phyloP scores from a whole-genome alignment of 352 stramenopile species.

The Globisporangium alternatum region DNA sequence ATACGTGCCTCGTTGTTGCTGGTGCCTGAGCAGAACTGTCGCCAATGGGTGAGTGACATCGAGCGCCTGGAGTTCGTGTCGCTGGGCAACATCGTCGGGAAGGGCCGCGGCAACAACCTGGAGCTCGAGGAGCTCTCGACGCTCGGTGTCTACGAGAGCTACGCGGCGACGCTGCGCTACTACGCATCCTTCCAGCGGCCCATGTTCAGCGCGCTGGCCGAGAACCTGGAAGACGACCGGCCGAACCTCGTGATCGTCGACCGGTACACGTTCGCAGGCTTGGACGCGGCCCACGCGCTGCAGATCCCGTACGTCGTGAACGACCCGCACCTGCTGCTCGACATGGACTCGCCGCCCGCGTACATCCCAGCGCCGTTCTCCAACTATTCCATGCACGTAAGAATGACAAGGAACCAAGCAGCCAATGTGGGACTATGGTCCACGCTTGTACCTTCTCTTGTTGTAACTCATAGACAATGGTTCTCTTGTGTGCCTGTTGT shows the following conservation, averaged over 20 bases:
- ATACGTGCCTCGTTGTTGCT: not conserved
- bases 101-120: slow-evolving; percentile 26
- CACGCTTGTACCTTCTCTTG: not conserved
- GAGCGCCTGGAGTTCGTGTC: slow-evolving; percentile 80
- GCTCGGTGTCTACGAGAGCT: slow-evolving; percentile 61
- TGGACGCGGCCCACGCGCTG: slow-evolving; percentile 62
- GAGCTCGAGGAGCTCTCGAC: slow-evolving; percentile 33
- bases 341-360: slow-evolving; percentile 80
- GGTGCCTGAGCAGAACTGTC: slow-evolving; percentile 42
- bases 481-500: slow-evolving; percentile 7
- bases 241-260: slow-evolving; percentile 74
- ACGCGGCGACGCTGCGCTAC: slow-evolving; percentile 57
- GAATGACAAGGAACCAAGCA: not conserved
- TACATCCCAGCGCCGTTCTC: slow-evolving; percentile 84
- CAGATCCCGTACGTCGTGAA: slow-evolving; percentile 80
- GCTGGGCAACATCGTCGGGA: slow-evolving; percentile 53
- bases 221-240: slow-evolving; percentile 62
- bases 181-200: slow-evolving; percentile 78
- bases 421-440: not conserved
- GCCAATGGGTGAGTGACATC: slow-evolving; percentile 74
- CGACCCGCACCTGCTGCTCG: slow-evolving; percentile 73
- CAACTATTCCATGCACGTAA: slow-evolving; percentile 71
- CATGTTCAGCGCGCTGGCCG: slow-evolving; percentile 62
- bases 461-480: not conserved
- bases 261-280: slow-evolving; percentile 78